These are phyloP conservation scores for Kwoniella sp. DNA, from an alignment of 768 basidiomycete genomes.

Conservation along the genomic window DNA sequence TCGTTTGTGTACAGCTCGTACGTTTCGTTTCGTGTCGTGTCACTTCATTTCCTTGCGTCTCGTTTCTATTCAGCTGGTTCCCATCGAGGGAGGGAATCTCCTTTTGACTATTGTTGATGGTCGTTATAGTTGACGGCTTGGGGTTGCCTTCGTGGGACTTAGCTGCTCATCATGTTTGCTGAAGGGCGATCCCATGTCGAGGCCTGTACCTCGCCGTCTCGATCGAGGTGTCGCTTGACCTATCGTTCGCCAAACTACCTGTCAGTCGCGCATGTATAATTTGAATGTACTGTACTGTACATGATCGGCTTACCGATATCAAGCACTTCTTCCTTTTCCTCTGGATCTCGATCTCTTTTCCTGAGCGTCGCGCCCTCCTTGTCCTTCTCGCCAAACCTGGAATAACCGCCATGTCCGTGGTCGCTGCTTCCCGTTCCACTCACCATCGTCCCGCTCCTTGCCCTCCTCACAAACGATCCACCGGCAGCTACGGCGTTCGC, in stretches of 20 bases:
- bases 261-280: no score
- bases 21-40: not conserved
- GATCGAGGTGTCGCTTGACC: conserved; percentile 12
- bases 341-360: conserved; percentile 1
- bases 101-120: no score
- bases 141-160: no score
- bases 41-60: not conserved
- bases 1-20: not conserved
- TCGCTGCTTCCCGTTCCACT: conserved; percentile 10
- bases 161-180: not conserved
- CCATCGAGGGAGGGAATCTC: no score
- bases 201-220: conserved; percentile 9
- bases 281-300: no score
- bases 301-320: conserved; percentile 14
- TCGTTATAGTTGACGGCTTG: no score
- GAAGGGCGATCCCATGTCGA: conserved; percentile 3
- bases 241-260: no score
- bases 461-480: conserved; percentile 19
- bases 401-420: conserved; percentile 7
- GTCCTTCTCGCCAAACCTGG: conserved; percentile 9
- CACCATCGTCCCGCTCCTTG: conserved; percentile 12
- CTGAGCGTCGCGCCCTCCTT: not conserved
- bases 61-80: not conserved
- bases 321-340: conserved; percentile 2
- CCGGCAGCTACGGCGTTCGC: conserved; percentile 6